These are phyloP conservation scores for Misopates orontium DNA, from an alignment of 257 asterid species.

Conservation along the genomic window DNA sequence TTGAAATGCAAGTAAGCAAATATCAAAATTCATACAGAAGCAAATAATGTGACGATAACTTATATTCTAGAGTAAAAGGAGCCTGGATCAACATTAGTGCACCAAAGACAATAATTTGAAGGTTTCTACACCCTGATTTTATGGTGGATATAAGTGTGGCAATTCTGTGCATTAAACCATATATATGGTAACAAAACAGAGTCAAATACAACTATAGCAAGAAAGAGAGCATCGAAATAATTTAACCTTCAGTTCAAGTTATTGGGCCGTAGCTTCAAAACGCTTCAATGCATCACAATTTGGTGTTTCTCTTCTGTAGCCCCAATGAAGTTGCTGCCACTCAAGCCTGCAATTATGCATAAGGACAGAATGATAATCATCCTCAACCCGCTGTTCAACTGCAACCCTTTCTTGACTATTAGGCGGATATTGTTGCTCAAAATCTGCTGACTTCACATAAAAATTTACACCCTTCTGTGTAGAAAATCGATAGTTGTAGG, in stretches of 20 bases:
- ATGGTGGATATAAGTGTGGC: no score
- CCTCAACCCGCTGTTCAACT: slow-evolving; percentile 66
- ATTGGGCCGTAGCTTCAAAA: slow-evolving; percentile 58
- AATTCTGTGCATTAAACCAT: background rate
- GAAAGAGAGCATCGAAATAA: slow-evolving; percentile 9
- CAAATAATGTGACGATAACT: no score
- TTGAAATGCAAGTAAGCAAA: no score
- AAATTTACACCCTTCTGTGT: slow-evolving; percentile 79
- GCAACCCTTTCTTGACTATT: slow-evolving; percentile 52
- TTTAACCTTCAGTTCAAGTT: slow-evolving; percentile 39
- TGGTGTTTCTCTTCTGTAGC: slow-evolving; percentile 73
- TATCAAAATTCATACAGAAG: no score
- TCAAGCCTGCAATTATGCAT: slow-evolving; percentile 79
- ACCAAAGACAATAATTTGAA: no score
- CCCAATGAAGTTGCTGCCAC: slow-evolving; percentile 81
- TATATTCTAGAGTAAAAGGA: no score
- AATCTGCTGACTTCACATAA: slow-evolving; percentile 65
- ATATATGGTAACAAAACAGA: no score
- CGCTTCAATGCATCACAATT: slow-evolving; percentile 80
- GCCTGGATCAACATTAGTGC: no score
- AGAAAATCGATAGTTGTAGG: slow-evolving; percentile 49
- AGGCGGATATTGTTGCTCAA: slow-evolving; percentile 73
- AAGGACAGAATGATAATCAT: slow-evolving; percentile 60
- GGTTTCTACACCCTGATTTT: no score
- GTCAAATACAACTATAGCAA: no score